phyloP scores from a whole-genome alignment of 768 basidiomycete genomes.

The Calocera viscosa region DNA sequence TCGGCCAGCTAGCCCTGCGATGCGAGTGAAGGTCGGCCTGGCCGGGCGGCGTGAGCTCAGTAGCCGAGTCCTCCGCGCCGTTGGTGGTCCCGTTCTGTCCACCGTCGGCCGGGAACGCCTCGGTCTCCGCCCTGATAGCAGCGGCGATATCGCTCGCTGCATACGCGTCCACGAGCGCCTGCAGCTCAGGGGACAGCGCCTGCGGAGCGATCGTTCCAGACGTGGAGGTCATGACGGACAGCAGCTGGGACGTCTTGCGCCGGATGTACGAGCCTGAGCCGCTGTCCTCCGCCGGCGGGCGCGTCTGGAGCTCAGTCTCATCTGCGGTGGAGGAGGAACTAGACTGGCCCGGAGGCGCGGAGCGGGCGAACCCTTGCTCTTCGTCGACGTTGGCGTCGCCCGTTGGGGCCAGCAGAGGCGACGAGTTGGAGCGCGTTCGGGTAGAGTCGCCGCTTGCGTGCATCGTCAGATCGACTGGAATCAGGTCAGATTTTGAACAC shows the following conservation, averaged over 20 bases:
- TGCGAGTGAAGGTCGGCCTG: conserved; percentile 38
- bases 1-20: conserved; percentile 69
- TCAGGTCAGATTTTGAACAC: background rate
- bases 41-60: conserved; percentile 48
- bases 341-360: conserved; percentile 14
- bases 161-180: conserved; percentile 61
- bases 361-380: conserved; percentile 41
- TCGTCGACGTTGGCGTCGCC: conserved; percentile 44
- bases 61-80: conserved; percentile 52
- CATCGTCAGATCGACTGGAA: conserved; percentile 35
- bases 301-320: conserved; percentile 43
- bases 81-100: conserved; percentile 26
- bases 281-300: conserved; percentile 33
- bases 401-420: conserved; percentile 19
- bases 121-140: conserved; percentile 50
- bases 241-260: conserved; percentile 59
- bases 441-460: conserved; percentile 32
- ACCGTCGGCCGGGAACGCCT: conserved; percentile 13
- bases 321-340: conserved; percentile 25
- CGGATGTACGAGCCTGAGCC: conserved; percentile 39
- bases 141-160: conserved; percentile 52
- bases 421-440: conserved; percentile 23
- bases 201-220: conserved; percentile 26
- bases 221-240: conserved; percentile 41
- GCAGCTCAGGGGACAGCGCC: conserved; percentile 46